phyloP scores from a whole-genome alignment of 2,329 filamentous ascomycete genomes.

The Didymosphaeria variabile region DNA sequence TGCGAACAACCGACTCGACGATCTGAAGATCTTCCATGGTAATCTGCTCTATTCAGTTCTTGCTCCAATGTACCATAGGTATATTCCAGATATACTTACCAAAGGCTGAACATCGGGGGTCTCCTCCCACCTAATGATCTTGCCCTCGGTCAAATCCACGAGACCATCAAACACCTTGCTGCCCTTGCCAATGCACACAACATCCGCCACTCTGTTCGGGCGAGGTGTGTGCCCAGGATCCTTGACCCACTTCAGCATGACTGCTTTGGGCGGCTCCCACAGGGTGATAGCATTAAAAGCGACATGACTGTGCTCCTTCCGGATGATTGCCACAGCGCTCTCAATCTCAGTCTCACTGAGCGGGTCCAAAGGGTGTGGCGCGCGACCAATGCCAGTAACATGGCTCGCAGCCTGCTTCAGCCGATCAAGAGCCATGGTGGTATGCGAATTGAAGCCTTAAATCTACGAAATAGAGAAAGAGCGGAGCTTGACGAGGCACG shows the following conservation, averaged over 20 bases:
- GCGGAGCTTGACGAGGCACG: slow-evolving; percentile 19
- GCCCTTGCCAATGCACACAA: slow-evolving; percentile 80
- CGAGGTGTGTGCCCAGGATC: slow-evolving; percentile 67
- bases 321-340: slow-evolving; percentile 72
- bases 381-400: slow-evolving; percentile 62
- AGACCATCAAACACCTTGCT: slow-evolving; percentile 85
- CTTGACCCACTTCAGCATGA: slow-evolving; percentile 82
- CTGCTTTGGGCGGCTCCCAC: slow-evolving; percentile 83
- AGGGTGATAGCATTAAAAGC: slow-evolving; percentile 89
- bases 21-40: slow-evolving; percentile 88
- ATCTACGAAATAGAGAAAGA: slow-evolving; percentile 10
- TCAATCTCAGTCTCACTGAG: slow-evolving; percentile 78
- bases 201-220: slow-evolving; percentile 78
- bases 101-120: slow-evolving; percentile 83
- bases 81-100: slow-evolving; percentile 56
- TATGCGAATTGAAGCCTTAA: slow-evolving; percentile 1
- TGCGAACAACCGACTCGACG: slow-evolving; percentile 78
- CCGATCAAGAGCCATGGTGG: slow-evolving; percentile 68
- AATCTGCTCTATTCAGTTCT: slow-evolving; percentile 62
- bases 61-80: slow-evolving; percentile 4
- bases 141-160: slow-evolving; percentile 73
- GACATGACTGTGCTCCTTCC: slow-evolving; percentile 73
- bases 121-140: slow-evolving; percentile 77
- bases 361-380: slow-evolving; percentile 80
- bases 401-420: slow-evolving; percentile 71